phyloP scores from a whole-genome alignment of 2,329 filamentous ascomycete species.

The Colletotrichum sojae region DNA sequence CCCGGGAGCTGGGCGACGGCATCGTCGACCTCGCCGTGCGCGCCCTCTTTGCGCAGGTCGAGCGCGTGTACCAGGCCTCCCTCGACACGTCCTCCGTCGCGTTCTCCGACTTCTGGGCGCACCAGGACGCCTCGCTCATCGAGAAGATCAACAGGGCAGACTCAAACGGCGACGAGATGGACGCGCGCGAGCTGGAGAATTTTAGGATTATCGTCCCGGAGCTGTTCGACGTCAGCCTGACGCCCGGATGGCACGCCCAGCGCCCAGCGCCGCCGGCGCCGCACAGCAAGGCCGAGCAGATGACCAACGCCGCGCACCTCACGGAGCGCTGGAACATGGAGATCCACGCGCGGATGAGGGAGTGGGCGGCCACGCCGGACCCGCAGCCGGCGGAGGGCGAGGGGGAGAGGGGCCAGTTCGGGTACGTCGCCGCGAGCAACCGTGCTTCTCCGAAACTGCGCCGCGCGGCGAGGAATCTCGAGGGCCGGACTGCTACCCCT shows the following conservation, averaged over 20 bases:
- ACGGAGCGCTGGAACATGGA: conserved; percentile 65
- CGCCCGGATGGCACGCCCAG: conserved; percentile 65
- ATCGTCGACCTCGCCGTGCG: conserved; percentile 54
- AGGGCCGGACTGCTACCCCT: not conserved
- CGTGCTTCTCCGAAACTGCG: not conserved
- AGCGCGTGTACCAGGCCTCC: conserved; percentile 61
- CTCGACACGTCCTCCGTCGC: conserved; percentile 59
- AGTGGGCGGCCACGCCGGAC: conserved; percentile 58
- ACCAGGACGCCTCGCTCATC: conserved; percentile 45
- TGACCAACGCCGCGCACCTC: conserved; percentile 67
- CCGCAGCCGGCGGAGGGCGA: conserved; percentile 33
- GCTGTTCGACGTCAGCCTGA: conserved; percentile 67
- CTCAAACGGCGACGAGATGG: conserved; percentile 20
- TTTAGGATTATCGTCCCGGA: conserved; percentile 68
- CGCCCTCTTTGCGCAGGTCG: conserved; percentile 61
- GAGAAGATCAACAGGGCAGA: conserved; percentile 26
- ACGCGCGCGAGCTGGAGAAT: conserved; percentile 49
- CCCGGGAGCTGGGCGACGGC: conserved; percentile 54
- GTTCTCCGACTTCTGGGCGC: conserved; percentile 60
- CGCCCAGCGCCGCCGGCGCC: conserved; percentile 59
- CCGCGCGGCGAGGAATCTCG: not conserved
- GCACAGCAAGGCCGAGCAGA: conserved; percentile 64
- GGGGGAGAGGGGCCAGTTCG: conserved; percentile 25
- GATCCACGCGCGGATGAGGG: conserved; percentile 55
- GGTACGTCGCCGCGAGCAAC: conserved; percentile 1